phyloP scores from a whole-genome alignment of 805 yeast genomes.

The Wickerhamomyces chaumierensis region DNA sequence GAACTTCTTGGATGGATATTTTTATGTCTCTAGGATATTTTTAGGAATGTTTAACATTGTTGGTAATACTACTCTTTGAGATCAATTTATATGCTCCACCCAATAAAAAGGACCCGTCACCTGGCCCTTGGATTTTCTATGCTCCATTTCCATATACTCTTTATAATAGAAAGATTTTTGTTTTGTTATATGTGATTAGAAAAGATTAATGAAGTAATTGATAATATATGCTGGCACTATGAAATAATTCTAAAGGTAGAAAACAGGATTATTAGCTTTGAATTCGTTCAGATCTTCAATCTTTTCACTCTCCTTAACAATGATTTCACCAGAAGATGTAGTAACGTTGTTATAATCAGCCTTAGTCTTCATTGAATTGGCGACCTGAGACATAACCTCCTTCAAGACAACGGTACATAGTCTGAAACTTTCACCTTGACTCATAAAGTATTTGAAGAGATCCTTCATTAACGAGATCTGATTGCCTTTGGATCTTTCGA shows the following conservation, averaged over 20 bases:
- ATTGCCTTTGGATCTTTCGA: constrained; percentile 27
- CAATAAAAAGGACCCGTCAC: too few species aligned
- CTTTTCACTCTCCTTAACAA: not conserved
- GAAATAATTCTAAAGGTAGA: not conserved
- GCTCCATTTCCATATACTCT: too few species aligned
- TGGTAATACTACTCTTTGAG: too few species aligned
- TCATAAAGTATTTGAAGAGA: constrained; percentile 29
- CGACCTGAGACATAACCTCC: constrained; percentile 22
- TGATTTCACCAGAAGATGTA: not conserved
- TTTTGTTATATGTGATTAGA: too few species aligned
- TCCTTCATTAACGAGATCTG: constrained; percentile 27
- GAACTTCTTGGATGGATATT: too few species aligned
- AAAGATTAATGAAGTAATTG: too few species aligned
- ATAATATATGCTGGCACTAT: too few species aligned
- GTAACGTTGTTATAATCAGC: not conserved
- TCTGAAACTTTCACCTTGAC: constrained; percentile 29
- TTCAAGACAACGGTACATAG: constrained; percentile 23
- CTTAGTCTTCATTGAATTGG: constrained; percentile 2
- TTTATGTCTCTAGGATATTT: too few species aligned
- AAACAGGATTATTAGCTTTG: not conserved
- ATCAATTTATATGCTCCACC: too few species aligned
- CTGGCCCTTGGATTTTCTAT: too few species aligned
- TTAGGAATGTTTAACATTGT: too few species aligned
- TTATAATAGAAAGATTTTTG: too few species aligned
- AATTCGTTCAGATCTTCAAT: constrained; percentile 1